Base-by-base conservation (phyloP, 331 rosid genomes). In the Malus hybrid region DNA sequence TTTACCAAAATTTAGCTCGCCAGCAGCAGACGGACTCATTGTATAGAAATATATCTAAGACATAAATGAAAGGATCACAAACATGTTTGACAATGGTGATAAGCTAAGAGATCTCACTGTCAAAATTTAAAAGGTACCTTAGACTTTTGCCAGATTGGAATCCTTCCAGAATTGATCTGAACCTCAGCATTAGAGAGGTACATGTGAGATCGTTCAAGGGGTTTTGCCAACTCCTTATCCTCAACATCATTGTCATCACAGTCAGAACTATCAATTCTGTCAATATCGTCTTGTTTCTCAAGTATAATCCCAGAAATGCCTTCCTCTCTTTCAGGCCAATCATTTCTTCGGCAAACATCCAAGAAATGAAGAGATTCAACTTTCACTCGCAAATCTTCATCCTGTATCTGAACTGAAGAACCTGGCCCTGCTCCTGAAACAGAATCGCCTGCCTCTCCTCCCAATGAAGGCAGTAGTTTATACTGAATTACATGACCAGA, bases 361-460 rank as follows among this genome's bases (percentile, higher is more conserved):
- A 97, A 93, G 93, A 93, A 91, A 77, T 87, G 96, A 82, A 91
- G 80, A 65, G 93, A 92, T 75, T 93, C 97, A 79, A 89, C 98
- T 81, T 83, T 89, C 79, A 93, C 92, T 63, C 92, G 85, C 78
- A 91, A 70, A 71, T 93, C 96, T 42, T 93, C 97, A 70, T 93
- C 97, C 76, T 85, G 91, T 65, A 79, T 68, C 72, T 87, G 96
- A 52, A 86, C 75, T 42, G 88, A 83, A 78, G 89, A 75, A 75
- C 68, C 79, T 62, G 80, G 74, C 58, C 81, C 86, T 10, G 79
- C 80, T 79, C 90, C 81, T 50, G 85, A 72, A 79, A 82, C 79
- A 77, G 86, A 75, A 69, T 88, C 97, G 82, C 75, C 84, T 75
- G 87, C 64, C 36, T 91, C 96, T 80, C 82, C 80, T 68, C 88